Evolutionary conservation across 331 rosid genomes (phyloP), one percentile per base, ranked within the genome.

Genomic region (Rhamnella rubrinervis): DNA sequence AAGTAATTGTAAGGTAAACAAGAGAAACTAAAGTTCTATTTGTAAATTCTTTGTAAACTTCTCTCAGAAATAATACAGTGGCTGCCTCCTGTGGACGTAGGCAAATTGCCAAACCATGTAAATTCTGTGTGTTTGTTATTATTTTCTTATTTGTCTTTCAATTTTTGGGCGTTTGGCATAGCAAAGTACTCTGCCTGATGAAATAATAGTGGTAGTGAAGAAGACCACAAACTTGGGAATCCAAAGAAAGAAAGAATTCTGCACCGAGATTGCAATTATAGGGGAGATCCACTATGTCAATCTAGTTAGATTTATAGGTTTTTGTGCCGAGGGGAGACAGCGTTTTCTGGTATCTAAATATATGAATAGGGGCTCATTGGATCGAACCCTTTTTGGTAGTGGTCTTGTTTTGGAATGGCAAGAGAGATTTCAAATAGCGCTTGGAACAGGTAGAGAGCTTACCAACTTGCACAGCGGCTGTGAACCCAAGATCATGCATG

Each of bases 391-490:
- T 23, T 66, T 74, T n/a, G 52, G 52, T 10, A 39, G 39, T 19
- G 40, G 23, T 6, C 67, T 55, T 38, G 78, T 74, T 40, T 59
- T 74, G 28, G 78, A 74, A 39, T 74, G 78, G 78, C 61, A 37
- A 51, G 66, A 74, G 47, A 51, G 78, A 35, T 38, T 58, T 20
- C 62, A 67, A 6, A 74, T 74, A 66, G 73, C 78, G 1, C 73
- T 74, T 5, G 78, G 73, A 15, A 51, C 66, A 13, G 78, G 73
- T 0, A 61, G 68, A 23, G 78, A 65, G 15, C 66, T 74, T 28
- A 67, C 73, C 21, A 66, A 74, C 78, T 59, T 74, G 72, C 78
- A 74, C 18, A 52, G 39, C 19, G 78, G 67, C 38, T 74, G 78
- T 31, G 59, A 74, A 20, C 64, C 50, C 12, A 74, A 59, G 73